Base-by-base conservation (phyloP, 78 protist genomes). In the Acrasis kona region DNA sequence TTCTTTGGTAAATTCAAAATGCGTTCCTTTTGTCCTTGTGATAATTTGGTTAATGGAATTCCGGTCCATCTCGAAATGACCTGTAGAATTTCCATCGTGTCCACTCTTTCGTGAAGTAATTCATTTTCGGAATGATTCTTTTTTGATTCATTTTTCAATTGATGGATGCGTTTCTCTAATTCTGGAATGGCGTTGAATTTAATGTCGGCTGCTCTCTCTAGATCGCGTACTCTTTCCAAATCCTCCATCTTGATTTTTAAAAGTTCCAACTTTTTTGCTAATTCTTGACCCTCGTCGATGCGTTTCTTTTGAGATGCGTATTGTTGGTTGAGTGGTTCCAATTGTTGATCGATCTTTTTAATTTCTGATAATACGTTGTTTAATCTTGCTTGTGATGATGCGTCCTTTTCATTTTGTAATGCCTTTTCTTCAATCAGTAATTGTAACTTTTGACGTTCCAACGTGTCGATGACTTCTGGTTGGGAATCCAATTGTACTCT, bases 31-130 rank as follows among this genome's bases (percentile, higher is more conserved):
- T 93, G 95, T 2, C 86, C 42, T 76, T 79, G 76, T n/a, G 39
- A 10, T 27, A 96, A 79, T 40, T 83, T 73, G 27, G 71, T 12
- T 12, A 94, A 97, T 50, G 99, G 99, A 35, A 96, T 94, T 68
- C 98, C 98, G 1, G 99, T 96, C 96, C 95, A 89, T 3, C 91
- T 82, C 1, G 93, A 9, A 1, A 95, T 92, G 10, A 95, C 83
- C 32, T 61, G 82, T 32, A 58, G 38, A 38, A 80, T 39, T 64
- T 91, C 42, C 41, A 40, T 57, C 37, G 5, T 30, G 32, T 4
- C 9, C 27, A 74, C 78, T 8, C 38, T 2, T 31, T 74, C 78
- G 8, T 4, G 34, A 19, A 50, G 19, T 50, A 19, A 19, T 50
- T 19, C 34, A 50, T 19, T 19, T 19, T n/a, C n/a, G 6, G 27